These are phyloP conservation scores for Saitoella complicata DNA, from an alignment of 805 yeast species.

Conservation along the genomic window DNA sequence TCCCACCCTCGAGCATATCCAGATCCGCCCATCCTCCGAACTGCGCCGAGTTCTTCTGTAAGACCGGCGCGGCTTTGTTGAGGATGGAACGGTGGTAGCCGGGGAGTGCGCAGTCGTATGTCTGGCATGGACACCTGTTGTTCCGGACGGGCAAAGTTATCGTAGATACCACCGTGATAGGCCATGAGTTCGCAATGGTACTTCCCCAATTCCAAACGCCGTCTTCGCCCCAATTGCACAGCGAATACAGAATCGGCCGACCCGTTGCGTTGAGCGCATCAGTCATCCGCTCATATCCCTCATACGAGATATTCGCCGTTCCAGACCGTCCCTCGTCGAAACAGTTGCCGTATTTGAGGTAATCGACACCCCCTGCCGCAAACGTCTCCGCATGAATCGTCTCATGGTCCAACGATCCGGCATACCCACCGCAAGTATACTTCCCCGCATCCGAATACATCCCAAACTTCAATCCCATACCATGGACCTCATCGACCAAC, in stretches of 20 bases:
- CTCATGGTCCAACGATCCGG: conserved; percentile 20
- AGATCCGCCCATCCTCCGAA: conserved; percentile 21
- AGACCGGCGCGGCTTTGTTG: conserved; percentile 19
- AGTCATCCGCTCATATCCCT: conserved; percentile 19
- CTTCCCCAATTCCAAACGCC: conserved; percentile 20
- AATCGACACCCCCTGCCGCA: conserved; percentile 20
- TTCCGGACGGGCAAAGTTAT: too few relatives aligned
- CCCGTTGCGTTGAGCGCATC: conserved; percentile 20
- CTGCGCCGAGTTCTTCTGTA: conserved; percentile 18
- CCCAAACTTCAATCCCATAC: conserved; percentile 18
- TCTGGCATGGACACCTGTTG: conserved; percentile 21
- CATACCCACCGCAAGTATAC: conserved; percentile 21
- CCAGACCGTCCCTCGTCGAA: conserved; percentile 19
- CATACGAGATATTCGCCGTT: conserved; percentile 15
- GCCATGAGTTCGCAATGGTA: conserved; percentile 20
- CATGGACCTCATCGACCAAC: conserved; percentile 17
- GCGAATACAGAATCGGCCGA: conserved; percentile 19
- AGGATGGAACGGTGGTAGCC: conserved; percentile 20
- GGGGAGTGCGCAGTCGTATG: conserved; percentile 16
- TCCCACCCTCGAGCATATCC: conserved; percentile 21
- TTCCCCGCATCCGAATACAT: conserved; percentile 23
- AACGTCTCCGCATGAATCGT: conserved; percentile 18
- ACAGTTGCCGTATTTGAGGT: conserved; percentile 22
- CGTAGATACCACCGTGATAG: conserved; percentile 18
- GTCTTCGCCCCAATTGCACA: conserved; percentile 23